These are phyloP conservation scores for Leccinum barrowsii DNA, from an alignment of 768 basidiomycete genomes.

Conservation along the genomic window DNA sequence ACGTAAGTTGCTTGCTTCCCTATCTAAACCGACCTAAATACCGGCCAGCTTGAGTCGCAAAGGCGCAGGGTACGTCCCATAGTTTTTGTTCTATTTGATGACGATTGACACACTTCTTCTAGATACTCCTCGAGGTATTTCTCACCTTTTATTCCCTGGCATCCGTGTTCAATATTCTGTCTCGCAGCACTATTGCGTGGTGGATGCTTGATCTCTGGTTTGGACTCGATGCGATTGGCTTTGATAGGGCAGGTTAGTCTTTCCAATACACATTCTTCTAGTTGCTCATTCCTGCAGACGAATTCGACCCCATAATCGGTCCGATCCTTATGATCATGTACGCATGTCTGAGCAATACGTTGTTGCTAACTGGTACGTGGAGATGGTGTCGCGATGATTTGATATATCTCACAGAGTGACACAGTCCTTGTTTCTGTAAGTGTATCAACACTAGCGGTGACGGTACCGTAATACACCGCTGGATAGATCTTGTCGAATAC, in stretches of 20 bases:
- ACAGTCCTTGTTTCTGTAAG: conserved; percentile 77
- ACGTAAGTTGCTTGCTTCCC: conserved; percentile 54
- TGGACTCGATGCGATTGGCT: conserved; percentile 91
- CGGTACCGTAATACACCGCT: conserved; percentile 7
- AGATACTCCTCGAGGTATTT: conserved; percentile 36
- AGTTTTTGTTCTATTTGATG: not conserved
- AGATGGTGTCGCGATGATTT: not conserved
- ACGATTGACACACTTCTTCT: conserved; percentile 16
- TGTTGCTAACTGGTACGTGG: conserved; percentile 79
- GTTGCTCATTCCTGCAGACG: conserved; percentile 36
- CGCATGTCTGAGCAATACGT: conserved; percentile 88
- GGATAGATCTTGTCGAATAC: conserved; percentile 89
- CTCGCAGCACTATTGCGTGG: conserved; percentile 69
- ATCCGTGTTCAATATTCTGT: conserved; percentile 1
- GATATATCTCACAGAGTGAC: conserved; percentile 7
- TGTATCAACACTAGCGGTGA: conserved; percentile 6
- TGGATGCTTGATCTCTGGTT: conserved; percentile 96
- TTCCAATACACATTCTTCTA: not conserved
- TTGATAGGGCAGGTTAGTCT: conserved; percentile 71
- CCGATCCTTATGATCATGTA: conserved; percentile 90
- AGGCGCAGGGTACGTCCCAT: conserved; percentile 46
- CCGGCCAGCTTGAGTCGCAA: conserved; percentile 55
- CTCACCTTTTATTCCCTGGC: not conserved
- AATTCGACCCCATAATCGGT: conserved; percentile 86
- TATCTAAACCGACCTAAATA: conserved; percentile 7